Evolutionary conservation across 169 alveolate genomes (phyloP), one percentile per base, ranked within the genome.

Genomic region (Plasmodium reichenowi): DNA sequence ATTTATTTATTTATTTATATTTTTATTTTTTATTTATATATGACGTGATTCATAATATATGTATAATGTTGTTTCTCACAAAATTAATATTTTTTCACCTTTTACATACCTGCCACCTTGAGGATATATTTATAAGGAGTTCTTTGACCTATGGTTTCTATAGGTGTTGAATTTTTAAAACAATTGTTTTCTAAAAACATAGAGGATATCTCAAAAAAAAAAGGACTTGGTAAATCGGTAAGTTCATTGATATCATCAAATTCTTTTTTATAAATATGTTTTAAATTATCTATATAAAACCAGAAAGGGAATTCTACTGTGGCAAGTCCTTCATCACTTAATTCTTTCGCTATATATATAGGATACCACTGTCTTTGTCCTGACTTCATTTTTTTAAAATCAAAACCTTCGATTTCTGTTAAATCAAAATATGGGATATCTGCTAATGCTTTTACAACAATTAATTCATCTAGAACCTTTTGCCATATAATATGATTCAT

Each of bases 351-450:
- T 43, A 94, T 78, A 24, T 94, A 94, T 15, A 94, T 71, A n/a
- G 96, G 96, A 32, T 90, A 70, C 96, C 96, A 94, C 45, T 92
- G 92, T 52, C 93, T 92, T 71, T 94, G 95, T n/a, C 96, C 96
- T 3, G 95, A 90, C 38, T 92, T 94, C 71, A 94, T 86, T 43
- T 88, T 92, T 24, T 88, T 72, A 22, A 94, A 59, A 24, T 74
- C 95, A 54, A 88, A 94, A 0, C 96, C 96, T 93, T 93, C 96
- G 29, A 74, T 86, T 29, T 88, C 89, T 0, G 92, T 43, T 10
- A 94, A 24, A 32, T 92, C 93, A 43, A 94, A 90, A 20, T 85
- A 86, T 26, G 94, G 94, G 0, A 94, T 89, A 72, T 94, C 95
- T 5, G 94, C 94, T n/a, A 91, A 68, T 12, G 96, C 95, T 72